Conservation (phyloP, 2,329 filamentous ascomycete genomes). For the Neofusicoccum cordaticola region DNA sequence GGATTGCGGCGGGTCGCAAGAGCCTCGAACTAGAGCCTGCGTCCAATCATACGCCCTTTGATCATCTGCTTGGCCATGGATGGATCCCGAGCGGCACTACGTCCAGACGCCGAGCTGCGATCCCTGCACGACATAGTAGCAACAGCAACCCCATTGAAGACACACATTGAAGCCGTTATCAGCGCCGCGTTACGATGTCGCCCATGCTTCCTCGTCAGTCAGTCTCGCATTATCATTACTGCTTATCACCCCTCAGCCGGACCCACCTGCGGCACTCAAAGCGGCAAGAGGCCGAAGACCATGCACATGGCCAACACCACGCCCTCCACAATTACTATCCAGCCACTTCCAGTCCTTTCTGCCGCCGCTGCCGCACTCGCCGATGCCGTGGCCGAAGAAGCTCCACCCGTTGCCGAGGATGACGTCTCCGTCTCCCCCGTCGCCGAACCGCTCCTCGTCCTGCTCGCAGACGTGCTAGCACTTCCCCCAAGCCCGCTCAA, state of each 20-base stretch:
- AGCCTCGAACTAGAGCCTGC: background rate
- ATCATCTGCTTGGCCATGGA: background rate
- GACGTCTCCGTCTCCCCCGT: background rate
- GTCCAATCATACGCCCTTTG: background rate
- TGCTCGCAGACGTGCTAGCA: background rate
- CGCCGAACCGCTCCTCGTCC: background rate
- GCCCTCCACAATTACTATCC: background rate
- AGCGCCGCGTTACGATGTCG: background rate
- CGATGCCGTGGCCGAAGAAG: background rate
- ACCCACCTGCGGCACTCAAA: background rate
- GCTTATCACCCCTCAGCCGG: background rate
- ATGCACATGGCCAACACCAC: background rate
- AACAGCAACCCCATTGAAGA: no score
- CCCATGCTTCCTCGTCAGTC: background rate
- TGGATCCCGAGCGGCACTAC: no score
- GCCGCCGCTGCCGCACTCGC: background rate
- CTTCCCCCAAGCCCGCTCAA: background rate
- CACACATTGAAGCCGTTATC: no score
- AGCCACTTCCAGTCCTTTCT: background rate
- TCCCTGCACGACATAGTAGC: no score
- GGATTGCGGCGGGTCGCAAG: background rate
- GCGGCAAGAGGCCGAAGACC: background rate
- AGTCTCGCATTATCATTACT: background rate
- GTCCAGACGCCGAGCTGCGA: no score
- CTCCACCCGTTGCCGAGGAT: background rate